Evolutionary conservation across 371 early-diverging fungal species (phyloP), one percentile per base, ranked within the genome.

Genomic region (Mortierella sp.): DNA sequence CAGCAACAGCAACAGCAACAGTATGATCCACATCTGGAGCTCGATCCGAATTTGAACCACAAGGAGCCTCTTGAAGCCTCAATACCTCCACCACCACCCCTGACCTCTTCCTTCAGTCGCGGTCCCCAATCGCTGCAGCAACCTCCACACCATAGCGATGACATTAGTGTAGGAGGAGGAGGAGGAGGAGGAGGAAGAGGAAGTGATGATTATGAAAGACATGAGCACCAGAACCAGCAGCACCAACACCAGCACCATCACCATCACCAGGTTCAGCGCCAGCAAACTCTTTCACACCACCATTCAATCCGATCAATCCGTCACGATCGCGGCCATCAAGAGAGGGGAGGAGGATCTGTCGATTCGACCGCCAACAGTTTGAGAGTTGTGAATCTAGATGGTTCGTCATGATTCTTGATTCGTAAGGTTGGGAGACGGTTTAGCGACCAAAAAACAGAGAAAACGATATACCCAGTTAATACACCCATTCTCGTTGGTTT

Each of bases 91-190:
- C 63, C 63, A 31, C 63, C 31, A 19, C 63, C 63, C 31, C 9
- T 63, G 19, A 8, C 19, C 3, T 42, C 68, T 24, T 68, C 76
- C 6, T 84, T 75, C 26, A 72, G 50, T n/a, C 80, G 84, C 1
- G 84, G 77, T 4, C 84, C 84, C 2, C 84, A 84, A 31, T 63
- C 80, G 2, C 26, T 80, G 48, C 78, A 70, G 44, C 77, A 65
- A 45, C 72, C 14, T 3, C 38, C 55, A 21, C 1, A 28, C 45
- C 52, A 50, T 13, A 70, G 68, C 9, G 77, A 74, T 3, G 70
- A 38, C 42, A 38, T 38, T 38, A 5, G 70, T 26, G 76, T 68
- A 10, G 68, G 38, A 21, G 21, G 38, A 9, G 42, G 3, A 10
- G 68, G 44, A 3, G 68, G 26, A 10, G 68, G 38, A 21, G 21